phyloP scores from a whole-genome alignment of 345 rosid genomes.

The Rhizophora apiculata region DNA sequence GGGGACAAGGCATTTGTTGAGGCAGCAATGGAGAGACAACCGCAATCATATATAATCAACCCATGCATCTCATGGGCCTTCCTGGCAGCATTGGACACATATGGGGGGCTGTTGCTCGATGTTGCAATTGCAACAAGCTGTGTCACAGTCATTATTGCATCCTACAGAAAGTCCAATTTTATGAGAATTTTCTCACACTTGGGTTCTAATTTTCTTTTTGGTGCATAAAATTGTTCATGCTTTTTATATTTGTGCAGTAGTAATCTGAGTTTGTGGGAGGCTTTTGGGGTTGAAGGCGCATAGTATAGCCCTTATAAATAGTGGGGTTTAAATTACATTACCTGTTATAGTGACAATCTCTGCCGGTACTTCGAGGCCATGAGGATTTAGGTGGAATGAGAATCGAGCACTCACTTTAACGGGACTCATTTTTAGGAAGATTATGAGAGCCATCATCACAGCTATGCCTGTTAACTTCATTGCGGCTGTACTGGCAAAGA shows the following conservation, averaged over 20 bases:
- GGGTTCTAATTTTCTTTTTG: not conserved
- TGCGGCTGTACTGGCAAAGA: not conserved
- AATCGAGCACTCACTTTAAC: slow-evolving; percentile 31
- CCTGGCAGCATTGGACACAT: slow-evolving; percentile 64
- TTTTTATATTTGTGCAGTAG: not conserved
- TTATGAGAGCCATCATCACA: slow-evolving; percentile 26
- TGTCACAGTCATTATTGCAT: slow-evolving; percentile 72
- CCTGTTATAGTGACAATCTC: slow-evolving; percentile 48
- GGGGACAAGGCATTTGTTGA: not conserved
- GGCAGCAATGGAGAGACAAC: not conserved
- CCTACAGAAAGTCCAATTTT: slow-evolving; percentile 32
- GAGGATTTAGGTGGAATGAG: slow-evolving; percentile 13
- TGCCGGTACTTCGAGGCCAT: slow-evolving; percentile 17
- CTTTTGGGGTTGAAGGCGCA: not conserved
- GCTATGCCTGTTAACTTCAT: slow-evolving; percentile 22
- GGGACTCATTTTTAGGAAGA: not conserved
- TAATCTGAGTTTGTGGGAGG: not conserved
- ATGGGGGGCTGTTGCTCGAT: slow-evolving; percentile 62
- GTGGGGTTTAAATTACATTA: slow-evolving; percentile 15
- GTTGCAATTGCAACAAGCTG: slow-evolving; percentile 71
- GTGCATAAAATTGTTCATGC: not conserved
- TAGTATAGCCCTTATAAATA: not conserved
- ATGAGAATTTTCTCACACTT: not conserved
- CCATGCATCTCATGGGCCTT: slow-evolving; percentile 24
- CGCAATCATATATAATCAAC: too few relatives aligned